Evolutionary conservation across 2,329 filamentous ascomycete species (phyloP), one percentile per base, ranked within the genome.

Genomic region (Dryadomyces quercus-mongolicae): DNA sequence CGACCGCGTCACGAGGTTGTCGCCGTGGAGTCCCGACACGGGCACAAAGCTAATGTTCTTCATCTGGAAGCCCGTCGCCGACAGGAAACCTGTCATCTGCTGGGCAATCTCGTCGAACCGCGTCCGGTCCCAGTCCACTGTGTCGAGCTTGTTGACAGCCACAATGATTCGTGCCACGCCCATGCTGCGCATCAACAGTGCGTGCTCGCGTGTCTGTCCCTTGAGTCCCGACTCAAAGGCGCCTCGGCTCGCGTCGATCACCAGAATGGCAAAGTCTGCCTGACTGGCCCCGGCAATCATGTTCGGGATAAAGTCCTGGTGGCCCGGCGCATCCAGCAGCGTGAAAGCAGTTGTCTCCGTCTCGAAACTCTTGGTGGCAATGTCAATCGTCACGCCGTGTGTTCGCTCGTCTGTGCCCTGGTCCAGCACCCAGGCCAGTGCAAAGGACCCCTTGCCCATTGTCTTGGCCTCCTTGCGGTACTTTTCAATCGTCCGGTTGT

Each of bases 261-360:
- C 93, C 3, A 98, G 74, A 0, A 98, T 86, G 0, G 91, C 93
- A 68, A 97, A 93, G 66, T 98, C 93, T 10, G 93, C 94, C 69
- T 96, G 92, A 56, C 88, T 93, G 3, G 92, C 90, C 15, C 93
- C 93, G 2, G 92, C 92, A 66, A 98, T 96, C 93, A 98, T 98
- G 67, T 96, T 98, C 0, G 93, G 93, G 20, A 98, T 90, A 65
- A 97, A 98, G 66, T 98, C 93, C 57, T 84, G 81, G 68, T 98
- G 93, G 0, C 93, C 93, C 0, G 93, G 93, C 0, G 93, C 92
- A 66, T 98, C 93, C 5, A 98, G 76, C 48, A 98, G 95, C 1
- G 93, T 97, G 64, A 97, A 97, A 12, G 78, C 80, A 0, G 89
- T 93, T 52, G 78, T 85, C 1, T 88, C 83, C 0, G 94, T 98